Evolutionary conservation across 2,329 filamentous ascomycete genomes (phyloP), one percentile per base, ranked within the genome.

Genomic region (Exophiala aquamarina): DNA sequence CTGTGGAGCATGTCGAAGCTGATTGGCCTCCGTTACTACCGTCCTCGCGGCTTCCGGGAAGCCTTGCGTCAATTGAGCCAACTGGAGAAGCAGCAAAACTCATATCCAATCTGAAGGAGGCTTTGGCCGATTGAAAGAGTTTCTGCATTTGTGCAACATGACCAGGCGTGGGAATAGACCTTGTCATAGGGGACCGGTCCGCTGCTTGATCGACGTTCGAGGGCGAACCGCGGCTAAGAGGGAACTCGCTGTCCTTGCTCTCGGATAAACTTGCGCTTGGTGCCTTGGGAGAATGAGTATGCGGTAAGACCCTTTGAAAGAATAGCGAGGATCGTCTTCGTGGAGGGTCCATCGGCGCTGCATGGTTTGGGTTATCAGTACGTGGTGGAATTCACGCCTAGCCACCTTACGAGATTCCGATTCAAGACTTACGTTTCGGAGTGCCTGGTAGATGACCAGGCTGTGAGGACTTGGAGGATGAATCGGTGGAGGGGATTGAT

Each of bases 71-170:
- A 29, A 61, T 59, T 2, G 58, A 57, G 9, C 58, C 57, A 7
- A 40, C 43, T 13, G 55, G 54, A 14, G 57, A 61, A 21, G 53
- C 46, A 19, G 58, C 58, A 29, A 56, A 57, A 11, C 49, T 45
- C 40, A 56, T 54, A 21, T 61, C 58, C 9, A 48, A 33, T 15
- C 52, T 49, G 14, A 60, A 42, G 9, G 54, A 48, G 18, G 54
- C 54, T 33, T 57, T 59, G 20, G 58, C 58, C 9, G 38, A 47
- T 36, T 58, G 58, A 34, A 59, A 56, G 4, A 58, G 42, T 31
- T 45, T 55, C 29, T 57, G 55, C 54, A 58, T 52, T 26, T 58
- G 58, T 37, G 51, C 43, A 32, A 54, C 53, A 46, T 59, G 57
- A 38, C 48, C 51, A 26, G 53, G 50, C 36, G 53, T 55, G 13